Evolutionary conservation across 139 green algal genomes (phyloP), one percentile per base, ranked within the genome.

Genomic region (Limnomonas spitsbergensis): DNA sequence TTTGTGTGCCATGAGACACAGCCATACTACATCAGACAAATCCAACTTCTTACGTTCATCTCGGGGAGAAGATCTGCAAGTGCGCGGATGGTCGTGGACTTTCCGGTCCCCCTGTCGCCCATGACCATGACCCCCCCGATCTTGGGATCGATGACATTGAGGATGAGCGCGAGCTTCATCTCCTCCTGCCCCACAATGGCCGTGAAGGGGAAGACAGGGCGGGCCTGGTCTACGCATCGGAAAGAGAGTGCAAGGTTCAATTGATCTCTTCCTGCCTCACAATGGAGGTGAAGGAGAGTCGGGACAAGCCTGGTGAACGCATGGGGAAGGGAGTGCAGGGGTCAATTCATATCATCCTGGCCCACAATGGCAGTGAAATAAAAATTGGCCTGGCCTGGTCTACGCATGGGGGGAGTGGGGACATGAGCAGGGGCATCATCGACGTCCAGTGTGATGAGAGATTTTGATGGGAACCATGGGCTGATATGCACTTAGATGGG

Each of bases 101-200:
- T 98, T 76, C 90, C 75, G 6, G 92, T 97, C 66, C 94, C 94
- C 47, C 94, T 86, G 77, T 98, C 93, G 66, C 94, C 94, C 94
- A 98, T 97, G 80, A 98, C 95, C 72, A 98, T 91, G 4, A 97
- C 93, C n/a, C 94, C 94, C 37, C 94, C 94, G 47, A 98, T 96
- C 53, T 85, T 87, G 1, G 90, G 82, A 81, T 98, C 94, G 38
- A 97, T 86, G 1, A 98, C 91, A 82, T 96, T 97, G 14, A 98
- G 83, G 56, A 96, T 87, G 39, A 98, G 86, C 1, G 92, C 94
- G 2, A 97, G 82, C 86, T 97, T 97, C 91, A 98, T 94, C 73
- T 98, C 93, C 37, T 96, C 91, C 86, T 98, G 94, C 0, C 90
- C 94, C 26, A 94, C 92, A 53, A 98, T 88, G 37, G 88, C 86